Base-by-base conservation (phyloP, 2,329 filamentous ascomycete species). In the Fusarium sambucinum region DNA sequence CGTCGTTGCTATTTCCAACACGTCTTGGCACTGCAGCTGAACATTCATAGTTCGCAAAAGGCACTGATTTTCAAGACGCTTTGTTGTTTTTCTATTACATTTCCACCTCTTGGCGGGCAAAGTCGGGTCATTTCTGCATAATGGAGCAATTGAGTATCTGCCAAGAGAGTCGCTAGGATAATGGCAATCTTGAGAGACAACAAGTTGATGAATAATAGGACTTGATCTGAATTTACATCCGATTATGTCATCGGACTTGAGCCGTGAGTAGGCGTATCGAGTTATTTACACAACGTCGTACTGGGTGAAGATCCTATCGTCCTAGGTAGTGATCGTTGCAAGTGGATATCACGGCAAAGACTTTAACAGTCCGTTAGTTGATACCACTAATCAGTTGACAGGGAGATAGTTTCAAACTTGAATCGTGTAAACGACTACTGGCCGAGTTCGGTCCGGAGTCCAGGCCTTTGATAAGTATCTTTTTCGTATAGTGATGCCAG, bases 1-100 rank as follows among this genome's bases (percentile, higher is more conserved):
- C 62, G 21, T 52, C 32, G 17, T 42, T 29, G 35, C 13, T 40
- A 50, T 54, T 60, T 65, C 54, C 54, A 60, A 41, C 25, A 38
- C 10, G 23, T 40, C 47, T 51, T 51, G 47, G 47, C 47, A 35
- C 23, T 8, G 47, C 13, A 51, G 32, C 32, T 51, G 47, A 51
- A 19, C 47, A 25, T 6, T 51, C 17, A 17, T 8, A 19, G 17
- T 38, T 40, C 3, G 32, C 47, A 19, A 40, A 51, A 27, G 47
- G 47, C 23, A 51, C 33, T 25, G 17, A 27, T 21, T 42, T 38
- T 33, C 12, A 25, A 33, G 23, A 33, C 30, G 17, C n/a, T 41
- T 6, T 27, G 23, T 41, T 57, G 1, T 45, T 50, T 50, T 45
- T 16, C n/a, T 14, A 38, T 29, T 19, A 19, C 11, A 32, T 19